Conservation (phyloP, 2,329 filamentous ascomycete genomes). For the Penicillium sp. region DNA sequence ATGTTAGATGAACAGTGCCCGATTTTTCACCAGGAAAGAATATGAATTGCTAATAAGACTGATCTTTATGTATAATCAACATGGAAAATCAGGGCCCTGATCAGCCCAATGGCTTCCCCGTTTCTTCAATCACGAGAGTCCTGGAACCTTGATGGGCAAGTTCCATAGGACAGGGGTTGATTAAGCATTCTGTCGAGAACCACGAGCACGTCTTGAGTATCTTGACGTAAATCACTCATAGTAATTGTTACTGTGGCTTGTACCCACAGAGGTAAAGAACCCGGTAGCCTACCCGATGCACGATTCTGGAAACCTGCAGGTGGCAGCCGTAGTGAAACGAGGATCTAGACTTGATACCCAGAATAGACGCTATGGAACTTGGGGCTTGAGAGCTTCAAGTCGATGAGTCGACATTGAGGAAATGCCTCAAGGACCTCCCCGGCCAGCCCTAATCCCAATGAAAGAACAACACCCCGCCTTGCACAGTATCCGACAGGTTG, state of each 20-base stretch:
- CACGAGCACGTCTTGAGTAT: background rate
- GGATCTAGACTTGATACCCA: too few relatives aligned
- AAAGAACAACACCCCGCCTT: background rate
- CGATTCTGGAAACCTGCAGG: too few relatives aligned
- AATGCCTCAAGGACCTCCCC: background rate
- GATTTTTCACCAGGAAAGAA: too few relatives aligned
- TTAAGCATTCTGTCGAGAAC: background rate
- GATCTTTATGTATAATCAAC: too few relatives aligned
- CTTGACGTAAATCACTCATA: background rate
- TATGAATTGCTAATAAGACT: too few relatives aligned
- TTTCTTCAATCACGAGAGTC: background rate
- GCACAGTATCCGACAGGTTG: conserved; percentile 8
- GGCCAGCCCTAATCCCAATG: background rate
- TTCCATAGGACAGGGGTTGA: background rate
- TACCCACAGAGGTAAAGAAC: too few relatives aligned
- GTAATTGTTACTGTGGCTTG: background rate
- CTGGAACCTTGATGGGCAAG: background rate
- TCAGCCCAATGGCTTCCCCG: background rate
- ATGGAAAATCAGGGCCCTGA: background rate
- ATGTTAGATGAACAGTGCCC: too few relatives aligned
- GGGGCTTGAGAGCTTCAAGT: background rate
- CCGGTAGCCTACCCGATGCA: too few relatives aligned
- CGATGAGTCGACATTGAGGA: background rate
- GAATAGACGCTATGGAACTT: too few relatives aligned
- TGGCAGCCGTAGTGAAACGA: too few relatives aligned